Evolutionary conservation across 805 yeast species (phyloP).

Genomic region (Ogataea pini): DNA sequence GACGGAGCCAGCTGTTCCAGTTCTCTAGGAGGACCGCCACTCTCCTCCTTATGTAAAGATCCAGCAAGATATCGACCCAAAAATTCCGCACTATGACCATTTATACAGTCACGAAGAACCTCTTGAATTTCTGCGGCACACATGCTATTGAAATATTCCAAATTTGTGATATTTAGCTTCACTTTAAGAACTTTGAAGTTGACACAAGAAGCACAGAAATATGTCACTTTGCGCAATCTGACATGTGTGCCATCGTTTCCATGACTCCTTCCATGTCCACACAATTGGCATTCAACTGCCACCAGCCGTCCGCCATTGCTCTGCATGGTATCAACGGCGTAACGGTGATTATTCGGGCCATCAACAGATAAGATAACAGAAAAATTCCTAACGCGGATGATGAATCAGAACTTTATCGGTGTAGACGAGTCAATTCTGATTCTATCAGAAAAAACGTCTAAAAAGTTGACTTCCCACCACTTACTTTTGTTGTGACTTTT

Average conservation of each 20-base stretch:
- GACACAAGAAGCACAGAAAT: slow-evolving; percentile 32
- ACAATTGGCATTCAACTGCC: slow-evolving; percentile 23
- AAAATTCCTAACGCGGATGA: slow-evolving; percentile 7
- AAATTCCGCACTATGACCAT: slow-evolving; percentile 24
- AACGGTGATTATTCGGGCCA: neutral
- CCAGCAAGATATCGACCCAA: slow-evolving; percentile 19
- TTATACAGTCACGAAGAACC: slow-evolving; percentile 29
- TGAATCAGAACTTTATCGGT: neutral
- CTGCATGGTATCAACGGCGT: slow-evolving; percentile 4
- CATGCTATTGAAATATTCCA: slow-evolving; percentile 21
- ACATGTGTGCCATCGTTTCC: neutral
- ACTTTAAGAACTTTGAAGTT: slow-evolving; percentile 29
- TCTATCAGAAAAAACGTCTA: no score
- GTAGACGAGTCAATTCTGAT: neutral
- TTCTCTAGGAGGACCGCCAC: slow-evolving; percentile 1
- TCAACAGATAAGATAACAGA: slow-evolving; percentile 12
- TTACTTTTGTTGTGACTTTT: no score
- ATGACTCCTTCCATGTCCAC: slow-evolving; percentile 1
- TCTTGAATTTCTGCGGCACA: slow-evolving; percentile 24
- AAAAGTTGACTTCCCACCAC: no score
- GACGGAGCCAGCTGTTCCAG: slow-evolving; percentile 23
- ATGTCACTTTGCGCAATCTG: slow-evolving; percentile 8
- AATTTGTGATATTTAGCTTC: slow-evolving; percentile 23
- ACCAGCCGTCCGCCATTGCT: slow-evolving; percentile 8
- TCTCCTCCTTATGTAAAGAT: neutral